phyloP scores from a whole-genome alignment of 345 rosid species.

The Salix exigua region DNA sequence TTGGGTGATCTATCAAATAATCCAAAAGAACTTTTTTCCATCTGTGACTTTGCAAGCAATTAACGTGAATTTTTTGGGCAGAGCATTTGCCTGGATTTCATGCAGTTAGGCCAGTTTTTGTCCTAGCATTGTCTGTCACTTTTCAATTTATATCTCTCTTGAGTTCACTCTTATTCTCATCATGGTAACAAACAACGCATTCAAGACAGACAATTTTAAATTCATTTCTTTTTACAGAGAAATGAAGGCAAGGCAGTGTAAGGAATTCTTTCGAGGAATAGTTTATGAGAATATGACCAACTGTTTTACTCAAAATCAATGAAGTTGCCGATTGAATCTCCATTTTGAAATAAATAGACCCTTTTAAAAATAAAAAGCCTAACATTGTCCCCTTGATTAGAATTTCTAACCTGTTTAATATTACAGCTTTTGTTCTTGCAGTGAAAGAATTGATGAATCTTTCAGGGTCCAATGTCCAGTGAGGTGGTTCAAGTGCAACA shows the following conservation, averaged over 20 bases:
- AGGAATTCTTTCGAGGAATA: no score
- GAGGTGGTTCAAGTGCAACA: slow-evolving; percentile 54
- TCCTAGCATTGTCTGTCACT: not conserved
- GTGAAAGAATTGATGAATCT: slow-evolving; percentile 46
- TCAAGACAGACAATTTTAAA: no score
- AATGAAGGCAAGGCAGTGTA: no score
- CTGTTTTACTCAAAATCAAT: no score
- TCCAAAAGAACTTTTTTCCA: not conserved
- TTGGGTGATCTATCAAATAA: not conserved
- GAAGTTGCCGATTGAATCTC: no score
- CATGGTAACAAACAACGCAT: not conserved
- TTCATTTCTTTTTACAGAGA: no score
- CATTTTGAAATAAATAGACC: not conserved
- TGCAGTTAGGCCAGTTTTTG: not conserved
- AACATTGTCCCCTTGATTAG: not conserved
- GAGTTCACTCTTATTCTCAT: not conserved
- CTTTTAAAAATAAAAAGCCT: not conserved
- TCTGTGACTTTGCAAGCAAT: no score
- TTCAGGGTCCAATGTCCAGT: slow-evolving; percentile 43
- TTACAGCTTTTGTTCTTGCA: slow-evolving; percentile 42
- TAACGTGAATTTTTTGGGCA: not conserved
- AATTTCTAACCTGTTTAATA: slow-evolving; percentile 51
- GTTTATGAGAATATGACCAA: no score
- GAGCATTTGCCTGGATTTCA: not conserved
- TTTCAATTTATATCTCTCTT: not conserved